Evolutionary conservation across 768 basidiomycete genomes (phyloP).

Genomic region (Pisolithus tinctorius): DNA sequence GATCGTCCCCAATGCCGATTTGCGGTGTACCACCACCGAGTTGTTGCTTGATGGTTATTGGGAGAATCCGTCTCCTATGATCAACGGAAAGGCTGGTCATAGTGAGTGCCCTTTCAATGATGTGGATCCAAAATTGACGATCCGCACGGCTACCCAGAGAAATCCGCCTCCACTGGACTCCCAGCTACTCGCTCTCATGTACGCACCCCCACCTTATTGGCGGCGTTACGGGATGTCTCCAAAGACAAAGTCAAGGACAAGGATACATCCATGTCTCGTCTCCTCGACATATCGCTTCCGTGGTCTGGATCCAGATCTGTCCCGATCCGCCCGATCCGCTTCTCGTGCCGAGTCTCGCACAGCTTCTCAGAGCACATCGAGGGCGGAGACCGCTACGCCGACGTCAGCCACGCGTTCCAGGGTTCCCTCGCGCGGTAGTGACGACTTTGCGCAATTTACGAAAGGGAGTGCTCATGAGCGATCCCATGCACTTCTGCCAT

Average conservation of each 20-base stretch:
- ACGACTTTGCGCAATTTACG: background rate
- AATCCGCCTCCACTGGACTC: constrained; percentile 23
- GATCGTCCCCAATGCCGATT: constrained; percentile 76
- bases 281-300: constrained; percentile 30
- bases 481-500: constrained; percentile 5
- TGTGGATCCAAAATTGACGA: background rate
- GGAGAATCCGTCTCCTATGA: constrained; percentile 29
- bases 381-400: constrained; percentile 3
- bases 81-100: constrained; percentile 22
- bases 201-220: constrained; percentile 13
- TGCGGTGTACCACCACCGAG: constrained; percentile 64
- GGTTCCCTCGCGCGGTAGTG: background rate
- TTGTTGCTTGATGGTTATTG: constrained; percentile 67
- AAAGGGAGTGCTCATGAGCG: constrained; percentile 3
- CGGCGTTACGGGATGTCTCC: constrained; percentile 13
- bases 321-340: constrained; percentile 5
- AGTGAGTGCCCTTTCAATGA: constrained; percentile 29
- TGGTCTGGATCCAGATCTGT: constrained; percentile 21
- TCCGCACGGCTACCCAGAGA: constrained; percentile 19
- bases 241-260: constrained; percentile 19
- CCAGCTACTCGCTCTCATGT: constrained; percentile 7
- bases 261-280: constrained; percentile 21
- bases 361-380: constrained; percentile 14
- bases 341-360: constrained; percentile 9
- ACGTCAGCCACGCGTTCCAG: background rate